Conservation (phyloP, 1,284 basidiomycete genomes). For the Boletus albobrunnescens region DNA sequence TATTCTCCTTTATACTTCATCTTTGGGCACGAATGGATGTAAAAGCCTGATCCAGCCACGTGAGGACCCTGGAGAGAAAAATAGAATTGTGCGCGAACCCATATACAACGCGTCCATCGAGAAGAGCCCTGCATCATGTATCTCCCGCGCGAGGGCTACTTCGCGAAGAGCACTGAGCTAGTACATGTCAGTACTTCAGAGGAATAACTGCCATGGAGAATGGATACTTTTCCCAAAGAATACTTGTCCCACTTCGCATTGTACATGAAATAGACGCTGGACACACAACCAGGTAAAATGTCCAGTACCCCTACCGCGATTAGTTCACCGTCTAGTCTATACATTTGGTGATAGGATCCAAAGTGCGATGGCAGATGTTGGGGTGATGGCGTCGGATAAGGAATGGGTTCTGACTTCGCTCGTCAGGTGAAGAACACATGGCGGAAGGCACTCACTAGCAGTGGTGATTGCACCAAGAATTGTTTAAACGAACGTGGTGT, state of each 20-base stretch:
- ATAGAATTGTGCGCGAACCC: constrained; percentile 51
- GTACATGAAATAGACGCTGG: constrained; percentile 96
- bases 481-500: constrained; percentile 54
- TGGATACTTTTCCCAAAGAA: constrained; percentile 76
- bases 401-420: constrained; percentile 50
- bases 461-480: constrained; percentile 80
- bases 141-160: constrained; percentile 66
- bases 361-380: constrained; percentile 65
- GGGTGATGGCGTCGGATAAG: constrained; percentile 48
- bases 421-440: background rate
- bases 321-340: constrained; percentile 75
- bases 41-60: constrained; percentile 63
- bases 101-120: constrained; percentile 75
- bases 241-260: constrained; percentile 72
- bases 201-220: background rate
- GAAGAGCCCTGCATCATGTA: constrained; percentile 63
- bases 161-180: constrained; percentile 84
- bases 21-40: constrained; percentile 88
- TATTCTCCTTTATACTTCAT: constrained; percentile 98
- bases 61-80: no score
- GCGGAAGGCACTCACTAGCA: constrained; percentile 48
- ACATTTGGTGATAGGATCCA: constrained; percentile 85
- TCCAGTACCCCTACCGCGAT: constrained; percentile 90
- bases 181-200: constrained; percentile 4
- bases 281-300: constrained; percentile 86